Evolutionary conservation across 2,329 filamentous ascomycete species (phyloP), one percentile per base, ranked within the genome.

Genomic region (Tolypocladium tropicale): DNA sequence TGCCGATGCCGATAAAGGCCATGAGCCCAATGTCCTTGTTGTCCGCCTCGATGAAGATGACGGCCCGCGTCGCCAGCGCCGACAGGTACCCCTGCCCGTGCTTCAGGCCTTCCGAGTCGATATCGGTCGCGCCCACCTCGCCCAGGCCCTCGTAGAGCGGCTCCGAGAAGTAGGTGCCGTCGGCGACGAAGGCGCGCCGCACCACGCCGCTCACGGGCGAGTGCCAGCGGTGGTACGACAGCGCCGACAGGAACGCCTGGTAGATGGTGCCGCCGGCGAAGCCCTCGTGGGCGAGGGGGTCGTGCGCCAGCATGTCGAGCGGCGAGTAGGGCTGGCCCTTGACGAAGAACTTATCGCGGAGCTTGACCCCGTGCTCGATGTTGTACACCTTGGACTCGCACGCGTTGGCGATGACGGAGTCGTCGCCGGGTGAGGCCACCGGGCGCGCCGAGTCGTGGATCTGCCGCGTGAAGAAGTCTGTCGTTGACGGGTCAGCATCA

Each of bases 201-300:
- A 89, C 70, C 6, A 67, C 83, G 0, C 86, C 86, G 6, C 74
- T 78, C 0, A 89, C 78, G n/a, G 86, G 86, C 0, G 81, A 68
- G 69, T 89, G 85, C 86, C 86, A 89, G 30, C 86, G 78, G 68
- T 89, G 86, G 67, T 90, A 89, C 48, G 80, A 84, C 54, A 87
- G 70, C 0, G 84, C 81, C 9, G 78, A 84, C 3, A 90, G 71
- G 64, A 87, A 89, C 0, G 85, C 86, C 64, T 90, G 86, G 67
- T 89, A 89, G 32, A 89, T 73, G 0, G 83, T 88, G 1, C 82
- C 86, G 6, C 80, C 81, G 0, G 74, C 77, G 60, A 89, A 89
- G 36, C 30, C 14, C 1, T 80, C 63, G 9, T 72, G 61, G 0
- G 81, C 72, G 1, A 82, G 67, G 0, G 73, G 63, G 61, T 86